Evolutionary conservation across 495 filamentous ascomycete species (phyloP).

Genomic region (Acidomyces sp.): DNA sequence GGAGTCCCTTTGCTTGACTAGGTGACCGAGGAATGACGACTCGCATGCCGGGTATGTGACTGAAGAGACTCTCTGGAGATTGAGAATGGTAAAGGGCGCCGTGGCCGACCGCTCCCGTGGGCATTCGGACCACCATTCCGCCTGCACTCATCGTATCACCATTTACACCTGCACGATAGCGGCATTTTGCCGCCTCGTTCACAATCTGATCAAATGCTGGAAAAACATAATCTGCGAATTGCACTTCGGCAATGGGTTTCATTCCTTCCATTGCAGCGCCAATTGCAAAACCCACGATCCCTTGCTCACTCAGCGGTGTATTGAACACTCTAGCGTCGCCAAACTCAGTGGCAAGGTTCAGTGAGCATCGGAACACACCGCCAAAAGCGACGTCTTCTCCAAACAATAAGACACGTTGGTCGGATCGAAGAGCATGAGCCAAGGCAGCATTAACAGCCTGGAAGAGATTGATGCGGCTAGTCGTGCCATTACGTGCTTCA

Average conservation of each 20-base stretch:
- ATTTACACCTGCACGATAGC: slow-evolving; percentile 70
- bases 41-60: slow-evolving; percentile 77
- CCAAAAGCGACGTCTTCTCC: slow-evolving; percentile 96
- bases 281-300: slow-evolving; percentile 87
- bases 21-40: slow-evolving; percentile 88
- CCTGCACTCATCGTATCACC: slow-evolving; percentile 29
- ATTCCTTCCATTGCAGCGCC: slow-evolving; percentile 82
- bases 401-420: slow-evolving; percentile 79
- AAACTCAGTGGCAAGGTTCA: slow-evolving; percentile 76
- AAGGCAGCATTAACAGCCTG: slow-evolving; percentile 86
- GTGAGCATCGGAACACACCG: slow-evolving; percentile 89
- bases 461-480: slow-evolving; percentile 77
- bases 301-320: slow-evolving; percentile 87
- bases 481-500: slow-evolving; percentile 50
- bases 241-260: slow-evolving; percentile 89
- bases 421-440: slow-evolving; percentile 63
- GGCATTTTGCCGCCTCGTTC: slow-evolving; percentile 88
- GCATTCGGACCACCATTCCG: slow-evolving; percentile 82
- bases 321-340: slow-evolving; percentile 90
- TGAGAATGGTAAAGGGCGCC: slow-evolving; percentile 92
- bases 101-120: slow-evolving; percentile 88
- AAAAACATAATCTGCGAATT: slow-evolving; percentile 96
- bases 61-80: slow-evolving; percentile 83
- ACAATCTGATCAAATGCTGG: slow-evolving; percentile 96
- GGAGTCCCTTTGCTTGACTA: slow-evolving; percentile 79